phyloP scores from a whole-genome alignment of 2,329 filamentous ascomycete species.

The Alternaria atra region DNA sequence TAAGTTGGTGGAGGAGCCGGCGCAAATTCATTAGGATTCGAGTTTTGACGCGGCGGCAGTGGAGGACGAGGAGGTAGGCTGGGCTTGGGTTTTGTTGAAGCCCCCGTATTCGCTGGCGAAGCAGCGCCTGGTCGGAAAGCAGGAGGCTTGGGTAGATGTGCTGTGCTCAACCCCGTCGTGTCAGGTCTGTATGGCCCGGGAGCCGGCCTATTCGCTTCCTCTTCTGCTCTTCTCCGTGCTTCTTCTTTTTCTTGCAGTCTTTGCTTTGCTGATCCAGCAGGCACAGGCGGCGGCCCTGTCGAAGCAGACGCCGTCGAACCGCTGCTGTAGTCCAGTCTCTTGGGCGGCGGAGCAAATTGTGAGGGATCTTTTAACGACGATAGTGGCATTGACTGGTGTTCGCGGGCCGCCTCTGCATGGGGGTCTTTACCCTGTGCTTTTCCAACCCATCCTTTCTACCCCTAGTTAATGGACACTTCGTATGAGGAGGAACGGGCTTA shows the following conservation, averaged over 20 bases:
- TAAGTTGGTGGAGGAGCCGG: conserved; percentile 60
- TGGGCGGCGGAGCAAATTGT: conserved; percentile 83
- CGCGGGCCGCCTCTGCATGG: conserved; percentile 42
- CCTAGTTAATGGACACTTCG: conserved; percentile 16
- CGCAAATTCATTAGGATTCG: conserved; percentile 57
- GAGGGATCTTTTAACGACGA: conserved; percentile 76
- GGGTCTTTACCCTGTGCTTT: conserved; percentile 59
- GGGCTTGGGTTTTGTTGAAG: conserved; percentile 58
- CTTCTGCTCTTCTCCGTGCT: conserved; percentile 48
- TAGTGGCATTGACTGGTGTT: conserved; percentile 70
- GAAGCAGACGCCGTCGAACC: conserved; percentile 51
- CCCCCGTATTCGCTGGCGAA: conserved; percentile 34
- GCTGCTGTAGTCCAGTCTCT: conserved; percentile 62
- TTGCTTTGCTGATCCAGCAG: conserved; percentile 51
- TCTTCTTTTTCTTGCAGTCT: conserved; percentile 47
- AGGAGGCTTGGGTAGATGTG: conserved; percentile 76
- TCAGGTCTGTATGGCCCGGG: conserved; percentile 74
- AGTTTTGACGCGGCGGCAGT: conserved; percentile 73
- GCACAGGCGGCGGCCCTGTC: conserved; percentile 52
- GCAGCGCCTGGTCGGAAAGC: conserved; percentile 56
- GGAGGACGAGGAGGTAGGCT: conserved; percentile 73
- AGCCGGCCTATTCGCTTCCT: conserved; percentile 52
- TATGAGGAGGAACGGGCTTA: conserved; percentile 49
- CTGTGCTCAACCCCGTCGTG: conserved; percentile 75
- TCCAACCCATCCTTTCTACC: conserved; percentile 67